These are phyloP conservation scores for Thielaviopsis ethacetica DNA, from an alignment of 2,329 filamentous ascomycete genomes.

Conservation along the genomic window DNA sequence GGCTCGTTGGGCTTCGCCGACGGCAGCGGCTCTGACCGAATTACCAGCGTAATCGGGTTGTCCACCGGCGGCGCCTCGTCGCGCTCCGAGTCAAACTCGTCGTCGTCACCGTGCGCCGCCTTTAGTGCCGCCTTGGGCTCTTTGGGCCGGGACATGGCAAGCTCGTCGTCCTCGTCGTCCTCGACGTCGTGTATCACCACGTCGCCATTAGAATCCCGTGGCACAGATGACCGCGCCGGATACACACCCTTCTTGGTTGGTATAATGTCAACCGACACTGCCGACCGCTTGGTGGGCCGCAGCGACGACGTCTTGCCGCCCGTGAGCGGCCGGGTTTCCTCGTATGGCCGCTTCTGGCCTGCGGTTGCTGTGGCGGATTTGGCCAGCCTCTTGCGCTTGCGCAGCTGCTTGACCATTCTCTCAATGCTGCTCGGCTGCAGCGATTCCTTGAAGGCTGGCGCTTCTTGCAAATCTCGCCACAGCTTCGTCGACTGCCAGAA, in stretches of 20 bases:
- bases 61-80: background rate
- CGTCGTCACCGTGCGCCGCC: background rate
- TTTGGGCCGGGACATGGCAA: slow-evolving; percentile 2
- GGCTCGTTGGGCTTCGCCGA: slow-evolving; percentile 35
- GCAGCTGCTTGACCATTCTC: slow-evolving; percentile 3
- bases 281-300: slow-evolving; percentile 4
- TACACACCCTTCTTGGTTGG: background rate
- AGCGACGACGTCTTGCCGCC: slow-evolving; percentile 6
- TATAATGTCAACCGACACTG: background rate
- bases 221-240: background rate
- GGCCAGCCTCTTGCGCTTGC: background rate
- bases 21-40: slow-evolving; percentile 33
- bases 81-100: background rate
- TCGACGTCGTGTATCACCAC: background rate
- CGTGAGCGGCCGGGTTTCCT: background rate
- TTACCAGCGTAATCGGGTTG: slow-evolving; percentile 20
- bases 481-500: slow-evolving; percentile 1
- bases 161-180: slow-evolving; percentile 1
- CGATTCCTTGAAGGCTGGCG: background rate
- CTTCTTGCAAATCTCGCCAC: slow-evolving; percentile 1
- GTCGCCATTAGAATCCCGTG: background rate
- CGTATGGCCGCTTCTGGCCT: slow-evolving; percentile 6
- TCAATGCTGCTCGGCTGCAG: background rate
- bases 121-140: background rate
- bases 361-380: background rate